Evolutionary conservation across 192 early-diverging fungal genomes (phyloP), one percentile per base, ranked within the genome.

Genomic region (Dissophora globulifera): DNA sequence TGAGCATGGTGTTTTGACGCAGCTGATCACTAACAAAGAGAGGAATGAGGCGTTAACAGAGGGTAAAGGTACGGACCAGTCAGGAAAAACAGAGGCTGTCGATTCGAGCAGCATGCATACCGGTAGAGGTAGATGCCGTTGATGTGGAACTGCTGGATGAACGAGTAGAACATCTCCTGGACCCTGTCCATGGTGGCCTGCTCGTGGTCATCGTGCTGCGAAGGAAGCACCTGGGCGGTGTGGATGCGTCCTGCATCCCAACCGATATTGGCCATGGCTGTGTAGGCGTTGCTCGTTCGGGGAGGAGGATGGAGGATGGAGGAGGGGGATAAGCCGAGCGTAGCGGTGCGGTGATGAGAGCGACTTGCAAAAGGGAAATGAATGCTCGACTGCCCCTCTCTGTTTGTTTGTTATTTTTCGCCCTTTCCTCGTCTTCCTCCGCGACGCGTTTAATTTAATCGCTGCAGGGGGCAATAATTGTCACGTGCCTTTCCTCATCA

Each of bases 41-140:
- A 22, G 17, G 45, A 64, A 56, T 55, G 58, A 46, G 31, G 25
- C 26, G 49, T 17, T 17, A 17, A 23, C 7, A 35, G 41, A 38
- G 58, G 43, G 47, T 41, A 33, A 22, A 17, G 16, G 7, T 20
- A 30, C 38, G 11, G 26, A 25, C n/a, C n/a, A n/a, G n/a, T n/a
- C n/a, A n/a, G n/a, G n/a, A n/a, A n/a, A n/a, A n/a, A n/a, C n/a
- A n/a, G n/a, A n/a, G n/a, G n/a, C n/a, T n/a, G n/a, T n/a, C 35
- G 33, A 11, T 9, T 22, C 45, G 46, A n/a, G 5, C 0, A 26
- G 22, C 3, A 17, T 11, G 15, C 33, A 27, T 69, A 93, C 90
- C 90, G 90, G 57, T 96, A 96, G 51, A 95, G 83, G 82, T 89
- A 95, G 51, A 88, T 84, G 64, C 93, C 91, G 79, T 91, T 92